phyloP scores from a whole-genome alignment of 2,329 filamentous ascomycete genomes.

The Botrytis elliptica region DNA sequence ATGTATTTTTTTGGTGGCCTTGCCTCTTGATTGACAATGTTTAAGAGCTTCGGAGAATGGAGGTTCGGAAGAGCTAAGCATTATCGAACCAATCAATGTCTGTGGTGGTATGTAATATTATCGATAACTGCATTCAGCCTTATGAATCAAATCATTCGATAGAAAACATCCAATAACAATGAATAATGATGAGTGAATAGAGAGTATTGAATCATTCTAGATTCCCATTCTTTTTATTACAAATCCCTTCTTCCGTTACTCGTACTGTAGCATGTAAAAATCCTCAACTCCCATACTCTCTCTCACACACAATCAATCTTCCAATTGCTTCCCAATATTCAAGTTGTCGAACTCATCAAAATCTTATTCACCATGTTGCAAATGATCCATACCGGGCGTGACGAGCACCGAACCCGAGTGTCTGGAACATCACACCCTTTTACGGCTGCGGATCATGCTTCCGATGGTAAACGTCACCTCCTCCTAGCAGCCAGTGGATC shows the following conservation, averaged over 20 bases:
- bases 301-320: background rate
- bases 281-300: background rate
- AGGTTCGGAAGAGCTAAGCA: background rate
- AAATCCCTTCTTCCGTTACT: background rate
- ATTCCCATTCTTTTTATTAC: background rate
- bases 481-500: slow-evolving; percentile 68
- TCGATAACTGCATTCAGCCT: slow-evolving; percentile 16
- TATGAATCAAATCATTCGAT: background rate
- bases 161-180: background rate
- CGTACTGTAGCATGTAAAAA: background rate
- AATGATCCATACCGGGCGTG: slow-evolving; percentile 25
- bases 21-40: slow-evolving; percentile 15
- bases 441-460: slow-evolving; percentile 37
- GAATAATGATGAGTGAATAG: slow-evolving; percentile 1
- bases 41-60: slow-evolving; percentile 6
- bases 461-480: slow-evolving; percentile 58
- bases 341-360: background rate
- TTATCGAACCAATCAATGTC: slow-evolving; percentile 3
- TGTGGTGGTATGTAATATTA: slow-evolving; percentile 2
- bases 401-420: slow-evolving; percentile 19
- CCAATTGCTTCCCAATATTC: background rate
- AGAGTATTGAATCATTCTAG: background rate
- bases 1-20: slow-evolving; percentile 14
- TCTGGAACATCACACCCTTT: slow-evolving; percentile 27
- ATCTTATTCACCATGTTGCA: slow-evolving; percentile 27